Evolutionary conservation across 2,329 filamentous ascomycete genomes (phyloP).

Genomic region (Emmonsiellopsis sp.): DNA sequence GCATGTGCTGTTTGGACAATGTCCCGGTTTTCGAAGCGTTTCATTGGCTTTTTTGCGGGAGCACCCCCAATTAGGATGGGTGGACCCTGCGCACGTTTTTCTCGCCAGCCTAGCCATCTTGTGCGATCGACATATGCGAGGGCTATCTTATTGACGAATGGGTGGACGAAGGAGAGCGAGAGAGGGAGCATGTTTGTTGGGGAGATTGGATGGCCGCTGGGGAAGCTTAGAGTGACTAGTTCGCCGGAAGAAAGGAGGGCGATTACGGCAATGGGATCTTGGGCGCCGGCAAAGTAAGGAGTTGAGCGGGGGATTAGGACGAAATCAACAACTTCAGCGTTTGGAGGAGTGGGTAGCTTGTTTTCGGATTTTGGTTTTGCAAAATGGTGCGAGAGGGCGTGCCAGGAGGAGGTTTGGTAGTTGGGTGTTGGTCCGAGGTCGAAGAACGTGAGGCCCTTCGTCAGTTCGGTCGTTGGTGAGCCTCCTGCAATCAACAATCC

Average conservation of each 20-base stretch:
- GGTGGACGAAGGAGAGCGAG: slow-evolving; percentile 79
- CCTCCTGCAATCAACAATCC: slow-evolving; percentile 81
- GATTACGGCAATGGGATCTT: slow-evolving; percentile 83
- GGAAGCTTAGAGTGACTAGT: slow-evolving; percentile 81
- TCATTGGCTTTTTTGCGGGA: slow-evolving; percentile 58
- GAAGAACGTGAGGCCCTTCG: slow-evolving; percentile 76
- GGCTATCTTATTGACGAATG: slow-evolving; percentile 66
- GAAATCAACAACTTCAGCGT: slow-evolving; percentile 68
- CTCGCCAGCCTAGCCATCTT: slow-evolving; percentile 84
- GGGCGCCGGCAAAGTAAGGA: slow-evolving; percentile 76
- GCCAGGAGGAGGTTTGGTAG: slow-evolving; percentile 88
- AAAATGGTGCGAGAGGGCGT: slow-evolving; percentile 68
- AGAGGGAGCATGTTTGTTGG: slow-evolving; percentile 89
- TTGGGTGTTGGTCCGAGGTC: slow-evolving; percentile 82
- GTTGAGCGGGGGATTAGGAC: slow-evolving; percentile 72
- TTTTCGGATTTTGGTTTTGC: slow-evolving; percentile 62
- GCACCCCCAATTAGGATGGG: slow-evolving; percentile 70
- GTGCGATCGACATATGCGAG: slow-evolving; percentile 67
- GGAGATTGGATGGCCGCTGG: slow-evolving; percentile 79
- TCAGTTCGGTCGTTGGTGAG: slow-evolving; percentile 53
- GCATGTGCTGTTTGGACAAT: slow-evolving; percentile 80
- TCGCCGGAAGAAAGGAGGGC: slow-evolving; percentile 76
- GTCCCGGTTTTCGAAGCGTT: slow-evolving; percentile 72
- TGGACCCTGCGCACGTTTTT: slow-evolving; percentile 70
- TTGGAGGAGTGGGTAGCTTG: slow-evolving; percentile 64